Evolutionary conservation across 495 filamentous ascomycete species (phyloP).

Genomic region (Cairneyella variabilis): DNA sequence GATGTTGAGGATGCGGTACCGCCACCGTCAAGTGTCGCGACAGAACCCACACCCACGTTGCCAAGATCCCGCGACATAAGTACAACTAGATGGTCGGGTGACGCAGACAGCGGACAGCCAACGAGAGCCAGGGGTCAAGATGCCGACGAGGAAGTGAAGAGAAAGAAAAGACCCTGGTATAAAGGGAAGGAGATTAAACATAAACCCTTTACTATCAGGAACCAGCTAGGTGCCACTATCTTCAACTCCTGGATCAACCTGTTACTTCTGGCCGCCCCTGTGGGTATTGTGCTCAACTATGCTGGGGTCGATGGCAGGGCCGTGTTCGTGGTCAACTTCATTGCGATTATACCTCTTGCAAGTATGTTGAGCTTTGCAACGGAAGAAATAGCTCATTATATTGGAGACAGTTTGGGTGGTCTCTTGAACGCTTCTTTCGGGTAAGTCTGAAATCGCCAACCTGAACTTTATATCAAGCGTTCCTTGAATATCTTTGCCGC

Average conservation of each 20-base stretch:
- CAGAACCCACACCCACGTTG: no score
- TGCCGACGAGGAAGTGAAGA: no score
- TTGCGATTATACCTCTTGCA: constrained; percentile 81
- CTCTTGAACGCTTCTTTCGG: constrained; percentile 85
- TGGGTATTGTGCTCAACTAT: constrained; percentile 67
- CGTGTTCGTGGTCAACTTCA: constrained; percentile 79
- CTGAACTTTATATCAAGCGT: no score
- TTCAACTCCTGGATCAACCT: constrained; percentile 81
- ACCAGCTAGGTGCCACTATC: constrained; percentile 65
- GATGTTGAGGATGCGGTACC: no score
- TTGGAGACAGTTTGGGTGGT: constrained; percentile 80
- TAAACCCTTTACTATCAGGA: constrained; percentile 63
- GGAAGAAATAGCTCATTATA: constrained; percentile 74
- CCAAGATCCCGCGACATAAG: no score
- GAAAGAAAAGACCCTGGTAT: no score
- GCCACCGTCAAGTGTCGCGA: no score
- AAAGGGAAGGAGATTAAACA: no score
- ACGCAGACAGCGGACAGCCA: no score
- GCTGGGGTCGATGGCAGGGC: constrained; percentile 37
- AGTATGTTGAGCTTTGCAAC: constrained; percentile 83
- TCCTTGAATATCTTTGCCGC: no score
- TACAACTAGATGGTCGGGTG: no score
- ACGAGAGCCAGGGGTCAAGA: no score
- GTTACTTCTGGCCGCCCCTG: constrained; percentile 67
- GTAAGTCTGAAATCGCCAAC: constrained; percentile 43